These are phyloP conservation scores for Sideroxylon spinosum DNA, from an alignment of 179 eudicot species.

Conservation along the genomic window DNA sequence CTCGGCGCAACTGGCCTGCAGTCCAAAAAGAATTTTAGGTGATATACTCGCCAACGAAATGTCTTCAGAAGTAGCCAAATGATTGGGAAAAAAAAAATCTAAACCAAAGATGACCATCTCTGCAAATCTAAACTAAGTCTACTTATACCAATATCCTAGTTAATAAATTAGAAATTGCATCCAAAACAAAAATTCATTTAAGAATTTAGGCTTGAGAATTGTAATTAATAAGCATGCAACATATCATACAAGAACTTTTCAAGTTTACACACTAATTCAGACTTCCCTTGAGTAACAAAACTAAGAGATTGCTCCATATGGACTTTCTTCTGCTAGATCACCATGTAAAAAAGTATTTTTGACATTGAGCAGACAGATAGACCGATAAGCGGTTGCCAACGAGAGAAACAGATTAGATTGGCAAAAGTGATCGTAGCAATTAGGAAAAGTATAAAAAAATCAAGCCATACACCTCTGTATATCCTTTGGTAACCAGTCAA, in stretches of 20 bases:
- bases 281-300: too few species aligned
- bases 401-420: too few species aligned
- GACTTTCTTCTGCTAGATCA: too few species aligned
- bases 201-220: not conserved
- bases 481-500: too few species aligned
- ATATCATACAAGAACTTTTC: not conserved
- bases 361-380: too few species aligned
- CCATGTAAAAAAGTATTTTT: too few species aligned
- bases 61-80: not conserved
- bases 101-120: not conserved
- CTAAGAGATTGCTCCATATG: too few species aligned
- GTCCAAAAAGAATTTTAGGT: not conserved
- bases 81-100: not conserved
- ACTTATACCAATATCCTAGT: not conserved
- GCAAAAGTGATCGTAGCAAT: too few species aligned
- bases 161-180: not conserved
- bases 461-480: too few species aligned
- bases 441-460: too few species aligned
- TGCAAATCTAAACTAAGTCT: not conserved
- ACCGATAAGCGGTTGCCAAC: too few species aligned
- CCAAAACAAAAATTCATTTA: not conserved
- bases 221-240: not conserved
- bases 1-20: conserved; percentile 51
- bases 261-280: too few species aligned
- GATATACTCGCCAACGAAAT: not conserved